These are phyloP conservation scores for Aureobasidium uvarum DNA, from an alignment of 2,329 filamentous ascomycete species.

Conservation along the genomic window DNA sequence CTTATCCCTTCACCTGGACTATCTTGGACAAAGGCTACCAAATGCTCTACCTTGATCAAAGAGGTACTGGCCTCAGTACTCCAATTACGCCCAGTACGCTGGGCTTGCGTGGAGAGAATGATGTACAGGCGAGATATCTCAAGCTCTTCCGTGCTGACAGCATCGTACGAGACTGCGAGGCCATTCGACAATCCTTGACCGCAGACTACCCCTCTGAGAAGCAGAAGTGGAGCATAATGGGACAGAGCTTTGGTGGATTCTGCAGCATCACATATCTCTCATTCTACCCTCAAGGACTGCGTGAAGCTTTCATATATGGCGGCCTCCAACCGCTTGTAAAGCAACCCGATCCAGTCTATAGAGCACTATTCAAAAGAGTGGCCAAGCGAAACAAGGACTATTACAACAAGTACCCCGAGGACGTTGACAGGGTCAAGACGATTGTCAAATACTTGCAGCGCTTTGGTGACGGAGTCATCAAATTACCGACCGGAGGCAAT, in stretches of 20 bases:
- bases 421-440: slow-evolving; percentile 64
- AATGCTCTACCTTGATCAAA: slow-evolving; percentile 80
- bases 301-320: slow-evolving; percentile 79
- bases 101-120: slow-evolving; percentile 58
- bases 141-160: slow-evolving; percentile 84
- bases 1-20: slow-evolving; percentile 66
- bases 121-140: slow-evolving; percentile 75
- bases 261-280: slow-evolving; percentile 81
- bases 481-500: slow-evolving; percentile 67
- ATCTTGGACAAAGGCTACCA: slow-evolving; percentile 81
- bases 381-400: slow-evolving; percentile 72
- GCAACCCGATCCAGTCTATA: slow-evolving; percentile 71
- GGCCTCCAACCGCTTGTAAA: slow-evolving; percentile 76
- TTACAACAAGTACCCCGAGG: slow-evolving; percentile 82
- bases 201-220: slow-evolving; percentile 63
- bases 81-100: slow-evolving; percentile 74
- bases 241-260: slow-evolving; percentile 92
- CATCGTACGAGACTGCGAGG: slow-evolving; percentile 86
- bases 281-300: slow-evolving; percentile 70
- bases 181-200: slow-evolving; percentile 73
- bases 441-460: slow-evolving; percentile 64
- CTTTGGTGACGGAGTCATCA: slow-evolving; percentile 57
- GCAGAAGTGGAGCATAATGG: slow-evolving; percentile 80
- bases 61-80: slow-evolving; percentile 81
- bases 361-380: slow-evolving; percentile 66